A percentile compares a stretch with the other conserved stretches of the same genome.
These are phyloP conservation scores for Psilocybe tampanensis DNA, from an alignment of 768 basidiomycete genomes.

Conservation along the genomic window DNA sequence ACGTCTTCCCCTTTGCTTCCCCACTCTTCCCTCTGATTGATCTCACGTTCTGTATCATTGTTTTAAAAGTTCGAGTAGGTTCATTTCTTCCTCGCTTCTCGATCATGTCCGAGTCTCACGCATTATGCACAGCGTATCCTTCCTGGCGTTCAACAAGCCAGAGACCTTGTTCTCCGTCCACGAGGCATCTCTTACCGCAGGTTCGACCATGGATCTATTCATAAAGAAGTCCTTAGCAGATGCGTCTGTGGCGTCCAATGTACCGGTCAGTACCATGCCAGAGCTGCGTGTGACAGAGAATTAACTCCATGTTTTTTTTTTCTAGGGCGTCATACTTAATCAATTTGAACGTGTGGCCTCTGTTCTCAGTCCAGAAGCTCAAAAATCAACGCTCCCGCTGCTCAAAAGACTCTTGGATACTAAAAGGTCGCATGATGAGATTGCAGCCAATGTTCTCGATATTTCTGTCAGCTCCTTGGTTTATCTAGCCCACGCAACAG, in stretches of 20 bases:
- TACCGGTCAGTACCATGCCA: constrained; percentile 7
- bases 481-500: constrained; percentile 47
- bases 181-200: constrained; percentile 11
- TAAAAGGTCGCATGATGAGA: constrained; percentile 39
- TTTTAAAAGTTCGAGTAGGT: constrained; percentile 13
- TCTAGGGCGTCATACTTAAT: constrained; percentile 31
- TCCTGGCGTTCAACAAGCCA: constrained; percentile 11
- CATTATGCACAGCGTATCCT: constrained; percentile 5
- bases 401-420: constrained; percentile 37
- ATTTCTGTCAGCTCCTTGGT: constrained; percentile 48
- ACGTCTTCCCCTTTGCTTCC: constrained; percentile 11
- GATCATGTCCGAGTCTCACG: not conserved
- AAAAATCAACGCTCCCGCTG: constrained; percentile 41
- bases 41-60: not conserved
- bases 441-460: constrained; percentile 46
- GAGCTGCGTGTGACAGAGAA: too few relatives aligned
- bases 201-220: constrained; percentile 7
- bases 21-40: not conserved
- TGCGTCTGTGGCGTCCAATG: constrained; percentile 2
- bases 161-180: constrained; percentile 10
- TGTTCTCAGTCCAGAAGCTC: constrained; percentile 27
- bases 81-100: not conserved
- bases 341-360: constrained; percentile 26
- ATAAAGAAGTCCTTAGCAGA: constrained; percentile 11
- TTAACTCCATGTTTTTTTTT: not conserved